Evolutionary conservation across 2,329 filamentous ascomycete species (phyloP).

Genomic region (Claviceps sp.): DNA sequence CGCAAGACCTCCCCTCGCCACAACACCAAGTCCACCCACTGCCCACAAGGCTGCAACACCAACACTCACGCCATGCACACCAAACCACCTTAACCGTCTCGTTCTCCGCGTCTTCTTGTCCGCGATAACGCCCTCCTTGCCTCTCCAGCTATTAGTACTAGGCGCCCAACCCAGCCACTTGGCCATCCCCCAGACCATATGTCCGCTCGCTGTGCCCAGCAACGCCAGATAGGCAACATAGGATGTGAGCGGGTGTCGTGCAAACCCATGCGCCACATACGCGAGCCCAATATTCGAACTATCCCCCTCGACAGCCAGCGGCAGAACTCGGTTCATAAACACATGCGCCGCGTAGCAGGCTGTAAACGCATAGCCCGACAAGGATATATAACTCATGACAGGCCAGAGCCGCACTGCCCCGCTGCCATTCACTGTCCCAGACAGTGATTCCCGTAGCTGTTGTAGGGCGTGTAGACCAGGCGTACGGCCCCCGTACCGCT

Average conservation of each 20-base stretch:
- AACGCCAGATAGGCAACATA: constrained; percentile 57
- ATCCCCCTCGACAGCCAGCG: constrained; percentile 65
- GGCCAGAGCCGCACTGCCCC: constrained; percentile 44
- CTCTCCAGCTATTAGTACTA: constrained; percentile 34
- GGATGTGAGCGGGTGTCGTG: constrained; percentile 52
- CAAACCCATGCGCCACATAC: constrained; percentile 78
- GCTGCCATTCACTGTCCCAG: constrained; percentile 19
- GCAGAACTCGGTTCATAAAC: constrained; percentile 62
- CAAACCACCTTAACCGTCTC: constrained; percentile 55
- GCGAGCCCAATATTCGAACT: constrained; percentile 74
- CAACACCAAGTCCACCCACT: constrained; percentile 63
- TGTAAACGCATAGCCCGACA: constrained; percentile 58
- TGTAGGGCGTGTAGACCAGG: constrained; percentile 32
- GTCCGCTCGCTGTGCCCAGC: constrained; percentile 54
- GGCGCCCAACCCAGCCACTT: constrained; percentile 62
- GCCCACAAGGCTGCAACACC: constrained; percentile 59
- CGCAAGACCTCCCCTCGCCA: constrained; percentile 56
- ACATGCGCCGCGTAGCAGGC: constrained; percentile 58
- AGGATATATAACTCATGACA: constrained; percentile 51
- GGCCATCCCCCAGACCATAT: constrained; percentile 77
- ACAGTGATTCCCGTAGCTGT: constrained; percentile 19
- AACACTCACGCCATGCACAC: constrained; percentile 51
- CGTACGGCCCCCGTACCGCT: constrained; percentile 61
- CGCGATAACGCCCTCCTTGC: constrained; percentile 25
- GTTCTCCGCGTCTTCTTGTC: constrained; percentile 39